Percentiles rank a stretch among this genome's conserved stretches.
Conservation (phyloP, 768 basidiomycete genomes). For the Boletus pseudo-olivaceus region DNA sequence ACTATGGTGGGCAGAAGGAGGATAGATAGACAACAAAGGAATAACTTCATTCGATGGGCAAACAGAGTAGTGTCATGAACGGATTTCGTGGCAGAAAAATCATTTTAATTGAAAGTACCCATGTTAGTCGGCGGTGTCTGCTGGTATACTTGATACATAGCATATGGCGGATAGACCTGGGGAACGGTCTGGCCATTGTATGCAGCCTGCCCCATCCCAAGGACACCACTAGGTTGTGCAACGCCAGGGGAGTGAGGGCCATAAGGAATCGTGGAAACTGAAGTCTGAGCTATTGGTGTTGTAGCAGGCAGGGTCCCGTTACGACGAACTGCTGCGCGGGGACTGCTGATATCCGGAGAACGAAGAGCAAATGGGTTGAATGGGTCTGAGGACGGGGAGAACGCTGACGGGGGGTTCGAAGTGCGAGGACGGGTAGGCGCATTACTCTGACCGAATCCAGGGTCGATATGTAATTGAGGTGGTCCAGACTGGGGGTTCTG, state of each 20-base stretch:
- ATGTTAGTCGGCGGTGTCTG: conserved; percentile 69
- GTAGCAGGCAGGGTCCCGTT: conserved; percentile 35
- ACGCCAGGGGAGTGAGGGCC: conserved; percentile 61
- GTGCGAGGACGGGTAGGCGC: conserved; percentile 44
- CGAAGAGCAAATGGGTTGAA: conserved; percentile 57
- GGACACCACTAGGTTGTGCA: conserved; percentile 50
- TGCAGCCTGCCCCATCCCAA: conserved; percentile 64
- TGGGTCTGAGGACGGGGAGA: conserved; percentile 51
- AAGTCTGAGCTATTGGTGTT: conserved; percentile 29
- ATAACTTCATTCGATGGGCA: conserved; percentile 32
- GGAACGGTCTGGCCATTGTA: conserved; percentile 61
- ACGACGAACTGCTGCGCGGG: conserved; percentile 46
- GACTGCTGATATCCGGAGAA: conserved; percentile 48
- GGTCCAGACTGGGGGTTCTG: conserved; percentile 81
- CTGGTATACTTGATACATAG: conserved; percentile 79
- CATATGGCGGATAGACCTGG: conserved; percentile 71
- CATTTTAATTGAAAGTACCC: conserved; percentile 67
- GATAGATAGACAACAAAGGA: conserved; percentile 34
- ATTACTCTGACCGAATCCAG: conserved; percentile 47
- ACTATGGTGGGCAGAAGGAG: conserved; percentile 20
- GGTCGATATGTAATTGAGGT: conserved; percentile 69
- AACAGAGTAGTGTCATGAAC: conserved; percentile 42
- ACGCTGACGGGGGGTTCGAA: conserved; percentile 42
- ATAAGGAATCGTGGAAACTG: conserved; percentile 44
- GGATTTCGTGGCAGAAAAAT: conserved; percentile 26